Evolutionary conservation across 2,329 filamentous ascomycete genomes (phyloP), one percentile per base, ranked within the genome.

Genomic region (Cercospora janseana): DNA sequence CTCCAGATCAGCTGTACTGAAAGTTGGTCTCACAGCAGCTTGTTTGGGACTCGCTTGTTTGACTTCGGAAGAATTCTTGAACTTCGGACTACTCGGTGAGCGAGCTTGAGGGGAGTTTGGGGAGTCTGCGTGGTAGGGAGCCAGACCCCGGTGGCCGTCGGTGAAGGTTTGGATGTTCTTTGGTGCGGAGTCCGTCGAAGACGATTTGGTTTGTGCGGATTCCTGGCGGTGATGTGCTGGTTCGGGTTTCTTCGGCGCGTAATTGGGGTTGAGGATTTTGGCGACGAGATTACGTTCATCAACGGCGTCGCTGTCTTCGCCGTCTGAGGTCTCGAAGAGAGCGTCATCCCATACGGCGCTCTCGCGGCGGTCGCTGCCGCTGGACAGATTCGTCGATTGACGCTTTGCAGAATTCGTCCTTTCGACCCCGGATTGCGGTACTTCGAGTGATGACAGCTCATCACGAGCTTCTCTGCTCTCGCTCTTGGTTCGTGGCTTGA

Each of bases 291-390:
- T 62, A 13, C 63, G 56, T 46, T 67, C 65, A 24, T 67, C 62
- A 4, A 65, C 72, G 8, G 56, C 51, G 28, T 77, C 75, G 4
- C 71, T 70, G 27, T 74, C 71, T 40, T 75, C 72, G 7, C 68
- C 72, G n/a, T 72, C 72, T 1, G 57, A 65, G 13, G 67, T 71
- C 29, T 76, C 74, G 46, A 77, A 75, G 47, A 75, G 74, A 2
- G 69, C 62, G 31, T 76, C 75, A 46, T 77, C 74, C 76, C 75
- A 78, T 3, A 69, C 62, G 2, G 63, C 67, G n/a, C 72, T 74
- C 24, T 72, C 69, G 50, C 69, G 42, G 20, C 54, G 18, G 51
- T 60, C 31, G 55, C 51, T 44, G 26, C 35, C 35, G 15, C 47
- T 28, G 13, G 46, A 45, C 26, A 45, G 43, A 15, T 49, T 42